Percentiles rank a stretch among this genome's conserved stretches.
These are phyloP conservation scores for Lactifluus pinguis DNA, from an alignment of 768 basidiomycete species.

Conservation along the genomic window DNA sequence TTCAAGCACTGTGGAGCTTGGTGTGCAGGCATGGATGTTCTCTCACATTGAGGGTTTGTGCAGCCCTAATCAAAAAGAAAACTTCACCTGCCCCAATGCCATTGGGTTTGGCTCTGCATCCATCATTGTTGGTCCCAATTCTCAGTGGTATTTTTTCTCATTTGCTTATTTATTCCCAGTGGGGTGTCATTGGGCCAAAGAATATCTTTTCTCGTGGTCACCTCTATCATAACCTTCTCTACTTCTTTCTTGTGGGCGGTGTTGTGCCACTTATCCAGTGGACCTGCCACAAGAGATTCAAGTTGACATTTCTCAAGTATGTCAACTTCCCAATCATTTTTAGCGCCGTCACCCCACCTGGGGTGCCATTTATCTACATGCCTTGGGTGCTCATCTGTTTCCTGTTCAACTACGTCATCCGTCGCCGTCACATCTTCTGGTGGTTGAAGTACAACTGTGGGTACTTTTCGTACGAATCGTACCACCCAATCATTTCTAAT, in stretches of 20 bases:
- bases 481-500: conserved; percentile 22
- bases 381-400: conserved; percentile 30
- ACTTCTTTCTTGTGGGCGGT: too few species aligned
- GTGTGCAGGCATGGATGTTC: neutral
- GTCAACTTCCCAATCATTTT: neutral
- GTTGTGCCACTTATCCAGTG: neutral
- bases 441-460: conserved; percentile 7
- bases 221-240: too few species aligned
- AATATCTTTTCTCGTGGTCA: too few species aligned
- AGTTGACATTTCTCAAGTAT: neutral
- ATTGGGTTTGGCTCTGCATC: neutral
- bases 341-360: conserved; percentile 26
- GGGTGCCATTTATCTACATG: conserved; percentile 32
- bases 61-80: neutral
- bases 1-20: neutral
- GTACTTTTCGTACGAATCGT: too few species aligned
- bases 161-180: too few species aligned
- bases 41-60: neutral
- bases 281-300: neutral
- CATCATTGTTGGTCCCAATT: neutral
- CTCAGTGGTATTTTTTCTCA: too few species aligned
- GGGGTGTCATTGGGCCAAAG: too few species aligned
- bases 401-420: neutral
- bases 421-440: conserved; percentile 24
- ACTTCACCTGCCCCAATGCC: too few species aligned